Percentiles rank a stretch among this genome's conserved stretches.
Evolutionary conservation across 225 moss, liverwort and hornwort genomes (phyloP).

Genomic region (Rhytidiadelphus loreus): DNA sequence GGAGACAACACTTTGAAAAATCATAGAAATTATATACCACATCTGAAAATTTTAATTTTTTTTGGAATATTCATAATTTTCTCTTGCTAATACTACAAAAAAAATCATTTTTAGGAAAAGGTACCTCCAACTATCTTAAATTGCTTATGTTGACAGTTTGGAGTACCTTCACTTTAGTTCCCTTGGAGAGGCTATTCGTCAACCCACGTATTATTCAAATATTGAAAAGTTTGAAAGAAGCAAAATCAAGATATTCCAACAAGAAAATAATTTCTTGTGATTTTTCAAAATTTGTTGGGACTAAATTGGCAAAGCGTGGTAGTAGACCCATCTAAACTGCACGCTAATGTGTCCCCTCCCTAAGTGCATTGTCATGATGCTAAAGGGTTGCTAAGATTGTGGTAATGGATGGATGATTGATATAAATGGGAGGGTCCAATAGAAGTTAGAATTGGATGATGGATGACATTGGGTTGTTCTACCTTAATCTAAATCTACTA

Average conservation of each 20-base stretch:
- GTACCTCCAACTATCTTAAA: no score
- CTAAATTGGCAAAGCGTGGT: neutral
- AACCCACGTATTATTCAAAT: neutral
- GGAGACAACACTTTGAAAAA: no score
- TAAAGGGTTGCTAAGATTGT: neutral
- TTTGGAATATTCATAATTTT: no score
- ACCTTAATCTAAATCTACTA: no score
- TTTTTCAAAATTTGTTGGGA: neutral
- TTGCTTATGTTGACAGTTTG: no score
- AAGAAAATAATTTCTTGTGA: neutral
- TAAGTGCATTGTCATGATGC: neutral
- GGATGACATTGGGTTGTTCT: neutral
- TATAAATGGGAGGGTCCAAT: neutral
- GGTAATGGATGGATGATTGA: no score
- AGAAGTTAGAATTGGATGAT: neutral
- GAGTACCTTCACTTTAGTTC: no score
- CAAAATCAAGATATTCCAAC: neutral
- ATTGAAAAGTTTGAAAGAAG: neutral
- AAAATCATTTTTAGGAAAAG: no score
- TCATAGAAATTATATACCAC: no score
- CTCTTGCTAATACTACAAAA: no score
- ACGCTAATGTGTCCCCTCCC: rapidly evolving
- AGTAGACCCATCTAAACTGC: neutral
- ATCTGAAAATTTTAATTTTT: no score
- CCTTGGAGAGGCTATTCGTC: neutral